Base-by-base conservation (phyloP, 805 yeast species). In the Starmerella apis region DNA sequence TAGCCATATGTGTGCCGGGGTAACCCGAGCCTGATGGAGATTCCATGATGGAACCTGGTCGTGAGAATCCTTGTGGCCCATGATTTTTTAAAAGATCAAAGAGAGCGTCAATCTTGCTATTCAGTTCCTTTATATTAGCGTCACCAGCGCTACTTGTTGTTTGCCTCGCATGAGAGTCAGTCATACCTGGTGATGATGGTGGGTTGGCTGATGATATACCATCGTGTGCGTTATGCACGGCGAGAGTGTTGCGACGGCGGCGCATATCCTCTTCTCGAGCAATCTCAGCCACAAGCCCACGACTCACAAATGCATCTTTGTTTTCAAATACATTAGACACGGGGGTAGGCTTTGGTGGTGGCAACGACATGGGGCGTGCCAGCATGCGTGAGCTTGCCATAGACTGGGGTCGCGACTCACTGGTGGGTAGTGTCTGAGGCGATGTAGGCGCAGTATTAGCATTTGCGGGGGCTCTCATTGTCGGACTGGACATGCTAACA, bases 211-310 rank as follows among this genome's bases (percentile, higher is more conserved):
- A 19, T 38, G 30, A 19, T 38, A 24, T 7, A 7, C 20, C 30
- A n/a, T 30, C 35, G 13, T 41, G 45, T 4, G 35, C 45, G 13
- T 30, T 37, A 6, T 32, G 46, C 47, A 38, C 52, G 11, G 52
- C 56, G 35, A 53, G 23, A 7, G 56, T 57, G 45, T 33, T 43
- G 3, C 71, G 56, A 16, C 63, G 59, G 22, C 51, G 45, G 52
- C 64, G 64, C 43, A 65, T 65, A 28, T 68, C 69, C 49, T 68
- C 69, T 46, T 67, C 71, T 1, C 63, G 59, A 11, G 67, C 66
- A 47, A 68, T 69, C 48, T 66, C 70, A 16, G 66, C 70, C n/a
- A 68, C 63, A 14, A 68, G 56, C 3, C 72, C 72, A 3, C 72
- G 61, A 14, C 51, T 49, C 38, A 57, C 50, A 3, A 46, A 25